phyloP scores from a whole-genome alignment of 345 rosid genomes.

The Brassica carinata region DNA sequence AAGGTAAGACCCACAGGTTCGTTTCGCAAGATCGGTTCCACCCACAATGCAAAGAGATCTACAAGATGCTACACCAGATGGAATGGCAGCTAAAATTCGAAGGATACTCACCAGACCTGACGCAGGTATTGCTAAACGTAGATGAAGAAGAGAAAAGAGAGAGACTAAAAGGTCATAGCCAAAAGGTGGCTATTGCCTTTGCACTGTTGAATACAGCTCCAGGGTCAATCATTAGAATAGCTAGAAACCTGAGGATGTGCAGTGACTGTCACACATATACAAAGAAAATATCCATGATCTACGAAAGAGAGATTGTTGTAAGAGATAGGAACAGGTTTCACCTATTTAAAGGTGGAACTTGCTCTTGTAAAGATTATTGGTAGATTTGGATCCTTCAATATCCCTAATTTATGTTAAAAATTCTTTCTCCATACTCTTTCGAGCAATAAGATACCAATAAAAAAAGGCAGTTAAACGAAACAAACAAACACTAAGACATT shows the following conservation, averaged over 20 bases:
- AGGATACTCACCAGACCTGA: constrained; percentile 64
- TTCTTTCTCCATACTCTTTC: neutral
- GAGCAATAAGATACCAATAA: neutral
- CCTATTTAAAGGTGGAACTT: constrained; percentile 77
- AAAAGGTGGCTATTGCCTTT: constrained; percentile 76
- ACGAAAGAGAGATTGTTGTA: constrained; percentile 63
- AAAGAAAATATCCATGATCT: constrained; percentile 64
- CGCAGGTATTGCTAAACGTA: constrained; percentile 57
- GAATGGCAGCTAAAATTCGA: constrained; percentile 88
- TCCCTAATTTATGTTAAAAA: neutral
- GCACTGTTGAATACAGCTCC: constrained; percentile 57
- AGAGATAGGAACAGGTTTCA: constrained; percentile 71
- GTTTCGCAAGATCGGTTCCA: constrained; percentile 66
- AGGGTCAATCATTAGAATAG: constrained; percentile 60
- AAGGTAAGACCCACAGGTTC: constrained; percentile 52
- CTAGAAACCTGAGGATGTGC: constrained; percentile 82
- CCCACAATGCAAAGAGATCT: constrained; percentile 40
- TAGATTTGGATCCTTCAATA: constrained; percentile 35
- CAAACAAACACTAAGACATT: constrained; percentile 39
- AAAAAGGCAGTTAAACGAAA: too few relatives aligned
- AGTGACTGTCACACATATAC: constrained; percentile 77
- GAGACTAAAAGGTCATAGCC: constrained; percentile 74
- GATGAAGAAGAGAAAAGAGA: constrained; percentile 68
- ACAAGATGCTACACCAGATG: constrained; percentile 79
- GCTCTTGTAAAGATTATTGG: constrained; percentile 79